Evolutionary conservation across 23 red algal species (phyloP).

Genomic region (Agarophyton chilense): DNA sequence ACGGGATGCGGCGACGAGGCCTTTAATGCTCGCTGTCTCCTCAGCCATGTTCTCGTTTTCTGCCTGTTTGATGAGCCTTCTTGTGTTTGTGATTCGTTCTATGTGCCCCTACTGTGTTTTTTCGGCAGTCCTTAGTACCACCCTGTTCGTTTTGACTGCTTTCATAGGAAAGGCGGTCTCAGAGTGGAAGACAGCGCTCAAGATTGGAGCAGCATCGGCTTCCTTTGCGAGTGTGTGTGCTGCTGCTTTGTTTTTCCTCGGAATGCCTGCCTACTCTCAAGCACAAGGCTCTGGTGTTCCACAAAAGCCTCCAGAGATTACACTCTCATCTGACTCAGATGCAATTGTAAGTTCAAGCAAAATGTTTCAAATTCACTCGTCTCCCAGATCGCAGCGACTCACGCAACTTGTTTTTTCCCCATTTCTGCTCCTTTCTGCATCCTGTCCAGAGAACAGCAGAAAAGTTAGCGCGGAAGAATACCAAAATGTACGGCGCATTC

Average conservation of each 20-base stretch:
- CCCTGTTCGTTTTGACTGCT: conserved; percentile 68
- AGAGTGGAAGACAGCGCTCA: conserved; percentile 14
- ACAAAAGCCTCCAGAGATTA: conserved; percentile 70
- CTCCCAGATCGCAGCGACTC: neutral
- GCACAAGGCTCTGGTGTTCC: conserved; percentile 44
- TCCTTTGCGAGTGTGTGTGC: conserved; percentile 27
- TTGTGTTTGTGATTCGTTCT: conserved; percentile 78
- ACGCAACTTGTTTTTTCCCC: neutral
- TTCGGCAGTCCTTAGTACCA: conserved; percentile 66
- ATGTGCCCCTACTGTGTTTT: conserved; percentile 91
- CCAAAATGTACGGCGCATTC: conserved; percentile 97
- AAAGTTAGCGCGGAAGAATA: conserved; percentile 61
- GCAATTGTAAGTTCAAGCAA: conserved; percentile 61
- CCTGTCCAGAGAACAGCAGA: conserved; percentile 58
- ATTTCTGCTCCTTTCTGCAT: neutral
- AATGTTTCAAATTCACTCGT: no score
- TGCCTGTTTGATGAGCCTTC: conserved; percentile 71
- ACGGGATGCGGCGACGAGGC: conserved; percentile 70
- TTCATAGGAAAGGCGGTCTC: conserved; percentile 60
- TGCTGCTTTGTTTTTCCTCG: conserved; percentile 39
- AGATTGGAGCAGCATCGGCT: conserved; percentile 29
- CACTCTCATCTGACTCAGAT: conserved; percentile 42
- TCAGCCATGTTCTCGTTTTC: conserved; percentile 76
- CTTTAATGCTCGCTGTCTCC: conserved; percentile 64
- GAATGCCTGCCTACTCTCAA: conserved; percentile 2